Percentiles rank a stretch among this genome's conserved stretches.
Conservation (phyloP, 1,139 yeast genomes). For the Zygosaccharomyces pseudobailii region DNA sequence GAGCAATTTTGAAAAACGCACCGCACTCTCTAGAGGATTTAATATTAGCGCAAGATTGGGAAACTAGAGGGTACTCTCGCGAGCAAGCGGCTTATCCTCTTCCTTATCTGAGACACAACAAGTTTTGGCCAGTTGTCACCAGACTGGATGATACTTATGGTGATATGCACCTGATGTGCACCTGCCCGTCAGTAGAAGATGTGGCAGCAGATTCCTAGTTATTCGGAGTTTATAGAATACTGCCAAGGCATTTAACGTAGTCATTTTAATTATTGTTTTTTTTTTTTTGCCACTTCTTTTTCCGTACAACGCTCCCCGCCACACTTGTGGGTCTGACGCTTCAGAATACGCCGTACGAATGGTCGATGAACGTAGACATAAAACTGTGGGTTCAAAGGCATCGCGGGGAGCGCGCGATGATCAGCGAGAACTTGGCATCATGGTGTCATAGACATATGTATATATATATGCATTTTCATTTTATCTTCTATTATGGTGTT, state of each 20-base stretch:
- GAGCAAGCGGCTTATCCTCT: slow-evolving; percentile 93
- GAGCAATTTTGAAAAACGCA: slow-evolving; percentile 76
- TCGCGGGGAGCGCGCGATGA: background rate
- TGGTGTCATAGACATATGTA: background rate
- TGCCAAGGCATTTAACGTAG: background rate
- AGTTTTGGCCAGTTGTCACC: slow-evolving; percentile 94
- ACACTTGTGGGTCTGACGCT: background rate
- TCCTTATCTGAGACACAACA: slow-evolving; percentile 61
- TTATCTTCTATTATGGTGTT: no score
- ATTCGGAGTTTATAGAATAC: background rate
- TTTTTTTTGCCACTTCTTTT: background rate
- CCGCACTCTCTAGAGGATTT: slow-evolving; percentile 88
- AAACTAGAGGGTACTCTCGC: slow-evolving; percentile 86
- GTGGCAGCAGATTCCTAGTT: slow-evolving; percentile 37
- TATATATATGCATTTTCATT: background rate
- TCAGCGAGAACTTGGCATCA: no score
- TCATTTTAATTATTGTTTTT: background rate
- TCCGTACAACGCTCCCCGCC: background rate
- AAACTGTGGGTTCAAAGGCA: background rate
- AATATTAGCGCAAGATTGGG: slow-evolving; percentile 57
- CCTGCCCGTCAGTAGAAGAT: slow-evolving; percentile 82
- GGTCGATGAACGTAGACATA: background rate
- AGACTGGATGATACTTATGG: slow-evolving; percentile 93
- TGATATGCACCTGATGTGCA: slow-evolving; percentile 86
- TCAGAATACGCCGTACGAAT: background rate